These are phyloP conservation scores for Aureobasidium sp. DNA, from an alignment of 2,329 filamentous ascomycete species.

Conservation along the genomic window DNA sequence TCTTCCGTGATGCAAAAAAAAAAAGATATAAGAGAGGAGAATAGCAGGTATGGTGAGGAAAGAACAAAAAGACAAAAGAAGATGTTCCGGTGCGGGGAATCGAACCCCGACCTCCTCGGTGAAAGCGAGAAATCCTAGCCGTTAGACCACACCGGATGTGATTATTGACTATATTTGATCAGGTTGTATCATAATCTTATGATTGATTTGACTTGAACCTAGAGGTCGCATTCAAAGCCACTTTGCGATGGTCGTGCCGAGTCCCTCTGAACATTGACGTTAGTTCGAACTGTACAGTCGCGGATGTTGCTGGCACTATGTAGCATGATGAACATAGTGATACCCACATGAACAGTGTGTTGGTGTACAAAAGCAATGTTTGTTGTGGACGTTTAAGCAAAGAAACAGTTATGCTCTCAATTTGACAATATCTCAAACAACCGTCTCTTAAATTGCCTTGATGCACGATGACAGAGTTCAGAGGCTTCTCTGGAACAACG, in stretches of 20 bases:
- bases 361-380: no score
- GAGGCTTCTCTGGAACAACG: background rate
- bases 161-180: background rate
- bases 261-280: no score
- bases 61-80: slow-evolving; percentile 1
- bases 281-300: no score
- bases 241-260: no score
- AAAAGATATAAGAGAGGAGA: background rate
- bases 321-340: no score
- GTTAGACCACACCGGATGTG: slow-evolving; percentile 15
- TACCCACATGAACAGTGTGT: no score
- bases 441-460: background rate
- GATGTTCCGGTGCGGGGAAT: slow-evolving; percentile 17
- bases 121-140: slow-evolving; percentile 18
- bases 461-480: background rate
- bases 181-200: no score
- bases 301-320: no score
- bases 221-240: no score
- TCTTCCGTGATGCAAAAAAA: background rate
- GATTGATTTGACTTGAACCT: no score
- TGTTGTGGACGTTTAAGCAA: no score
- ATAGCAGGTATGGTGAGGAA: background rate
- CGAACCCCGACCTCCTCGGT: slow-evolving; percentile 18
- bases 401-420: no score
- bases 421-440: background rate